Evolutionary conservation across 2,329 filamentous ascomycete species (phyloP).

Genomic region (Epichloe elymi): DNA sequence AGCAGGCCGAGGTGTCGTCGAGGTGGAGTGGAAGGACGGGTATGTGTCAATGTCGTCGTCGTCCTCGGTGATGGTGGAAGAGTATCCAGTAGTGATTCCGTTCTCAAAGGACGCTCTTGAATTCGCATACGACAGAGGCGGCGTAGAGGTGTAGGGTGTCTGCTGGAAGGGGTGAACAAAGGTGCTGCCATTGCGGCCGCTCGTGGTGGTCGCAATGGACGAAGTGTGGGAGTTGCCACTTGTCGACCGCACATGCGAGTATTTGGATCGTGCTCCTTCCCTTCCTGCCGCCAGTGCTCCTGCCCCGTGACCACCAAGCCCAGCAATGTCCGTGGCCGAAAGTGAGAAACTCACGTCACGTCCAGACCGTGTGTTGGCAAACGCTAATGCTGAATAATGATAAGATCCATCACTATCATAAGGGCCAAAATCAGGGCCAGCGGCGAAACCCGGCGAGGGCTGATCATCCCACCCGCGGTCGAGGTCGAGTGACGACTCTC

Average conservation of each 20-base stretch:
- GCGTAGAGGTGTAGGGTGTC: slow-evolving; percentile 46
- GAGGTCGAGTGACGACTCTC: slow-evolving; percentile 45
- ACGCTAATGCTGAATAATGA: slow-evolving; percentile 6
- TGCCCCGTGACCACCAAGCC: neutral
- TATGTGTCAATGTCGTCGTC: slow-evolving; percentile 22
- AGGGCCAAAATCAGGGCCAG: slow-evolving; percentile 13
- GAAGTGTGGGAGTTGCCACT: slow-evolving; percentile 41
- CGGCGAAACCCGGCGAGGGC: slow-evolving; percentile 9
- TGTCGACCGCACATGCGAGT: slow-evolving; percentile 43
- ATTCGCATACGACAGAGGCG: slow-evolving; percentile 45
- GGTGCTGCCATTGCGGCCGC: slow-evolving; percentile 30
- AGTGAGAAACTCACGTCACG: slow-evolving; percentile 35
- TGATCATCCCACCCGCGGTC: slow-evolving; percentile 48
- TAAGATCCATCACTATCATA: slow-evolving; percentile 15
- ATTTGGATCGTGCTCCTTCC: slow-evolving; percentile 18
- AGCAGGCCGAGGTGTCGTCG: slow-evolving; percentile 3
- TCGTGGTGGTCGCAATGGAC: slow-evolving; percentile 42
- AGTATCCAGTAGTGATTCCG: slow-evolving; percentile 24
- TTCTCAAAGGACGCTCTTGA: slow-evolving; percentile 39
- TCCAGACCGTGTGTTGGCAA: neutral
- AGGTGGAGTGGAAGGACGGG: slow-evolving; percentile 8
- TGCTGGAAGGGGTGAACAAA: slow-evolving; percentile 56
- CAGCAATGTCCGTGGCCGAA: slow-evolving; percentile 21
- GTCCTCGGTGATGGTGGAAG: slow-evolving; percentile 41
- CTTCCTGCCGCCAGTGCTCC: slow-evolving; percentile 3